A percentile compares a stretch with the other conserved stretches of the same genome.
Conservation (phyloP, 176 grass and related monocot species). For the Aechmea fasciata region DNA sequence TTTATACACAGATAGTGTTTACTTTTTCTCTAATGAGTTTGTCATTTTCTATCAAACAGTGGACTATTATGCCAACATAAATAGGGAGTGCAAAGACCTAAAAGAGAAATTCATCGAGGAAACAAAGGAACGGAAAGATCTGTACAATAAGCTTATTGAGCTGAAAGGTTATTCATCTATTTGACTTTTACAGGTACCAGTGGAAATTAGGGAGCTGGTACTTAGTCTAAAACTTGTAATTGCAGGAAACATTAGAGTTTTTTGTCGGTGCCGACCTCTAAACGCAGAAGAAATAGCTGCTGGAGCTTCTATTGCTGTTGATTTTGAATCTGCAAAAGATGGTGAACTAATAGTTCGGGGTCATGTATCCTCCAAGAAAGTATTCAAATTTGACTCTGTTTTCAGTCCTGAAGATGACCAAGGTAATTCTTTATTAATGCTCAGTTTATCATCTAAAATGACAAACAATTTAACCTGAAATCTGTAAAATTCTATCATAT, state of each 20-base stretch:
- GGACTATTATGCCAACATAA: slow-evolving; percentile 40
- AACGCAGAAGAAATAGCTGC: slow-evolving; percentile 65
- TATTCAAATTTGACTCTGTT: slow-evolving; percentile 80
- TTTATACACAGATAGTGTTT: not conserved
- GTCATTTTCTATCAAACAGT: slow-evolving; percentile 33
- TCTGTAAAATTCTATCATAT: slow-evolving; percentile 5
- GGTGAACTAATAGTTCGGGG: slow-evolving; percentile 79
- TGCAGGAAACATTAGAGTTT: slow-evolving; percentile 89
- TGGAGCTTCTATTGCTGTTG: slow-evolving; percentile 45
- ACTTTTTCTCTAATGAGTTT: not conserved
- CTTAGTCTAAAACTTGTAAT: not conserved
- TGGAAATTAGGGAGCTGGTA: not conserved
- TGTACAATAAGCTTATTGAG: slow-evolving; percentile 91
- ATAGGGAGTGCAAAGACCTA: slow-evolving; percentile 59
- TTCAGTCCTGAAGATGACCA: slow-evolving; percentile 79
- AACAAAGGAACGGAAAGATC: slow-evolving; percentile 65
- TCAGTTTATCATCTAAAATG: not conserved
- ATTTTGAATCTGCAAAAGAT: slow-evolving; percentile 87
- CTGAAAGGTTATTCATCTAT: slow-evolving; percentile 47
- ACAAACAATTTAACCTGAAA: slow-evolving; percentile 9
- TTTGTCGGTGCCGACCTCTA: slow-evolving; percentile 87
- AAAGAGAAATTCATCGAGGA: slow-evolving; percentile 67
- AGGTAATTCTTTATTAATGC: slow-evolving; percentile 38
- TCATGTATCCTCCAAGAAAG: slow-evolving; percentile 77
- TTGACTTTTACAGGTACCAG: not conserved